Percentiles rank a stretch among this genome's conserved stretches.
These are phyloP conservation scores for Lactarius hatsudake DNA, from an alignment of 768 basidiomycete species.

Conservation along the genomic window DNA sequence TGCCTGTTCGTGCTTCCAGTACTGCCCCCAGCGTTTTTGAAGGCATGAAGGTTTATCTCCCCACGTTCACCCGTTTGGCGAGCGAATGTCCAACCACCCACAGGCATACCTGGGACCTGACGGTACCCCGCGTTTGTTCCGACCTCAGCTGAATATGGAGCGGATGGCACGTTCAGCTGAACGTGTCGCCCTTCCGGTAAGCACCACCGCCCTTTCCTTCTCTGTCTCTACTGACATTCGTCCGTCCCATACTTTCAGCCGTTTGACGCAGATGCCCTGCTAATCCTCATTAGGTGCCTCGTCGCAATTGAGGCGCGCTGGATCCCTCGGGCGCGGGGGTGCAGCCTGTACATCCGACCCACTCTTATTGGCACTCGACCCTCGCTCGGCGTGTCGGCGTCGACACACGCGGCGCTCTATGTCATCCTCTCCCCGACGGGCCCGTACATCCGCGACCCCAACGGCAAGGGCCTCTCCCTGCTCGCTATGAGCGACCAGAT, in stretches of 20 bases:
- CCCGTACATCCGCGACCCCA: constrained; percentile 42
- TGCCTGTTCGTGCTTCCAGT: constrained; percentile 54
- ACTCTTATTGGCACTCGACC: constrained; percentile 56
- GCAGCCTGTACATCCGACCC: constrained; percentile 86
- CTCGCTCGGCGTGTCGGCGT: constrained; percentile 66
- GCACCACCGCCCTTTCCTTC: constrained; percentile 29
- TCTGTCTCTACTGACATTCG: not conserved
- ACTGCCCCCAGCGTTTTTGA: constrained; percentile 60
- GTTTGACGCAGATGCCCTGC: constrained; percentile 47
- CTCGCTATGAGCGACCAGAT: constrained; percentile 45
- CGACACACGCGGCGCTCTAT: constrained; percentile 79
- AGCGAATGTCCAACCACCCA: not conserved
- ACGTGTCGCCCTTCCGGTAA: constrained; percentile 70
- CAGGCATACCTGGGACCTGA: constrained; percentile 71
- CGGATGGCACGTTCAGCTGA: constrained; percentile 68
- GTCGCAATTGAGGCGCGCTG: constrained; percentile 72
- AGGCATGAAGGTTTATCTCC: constrained; percentile 57
- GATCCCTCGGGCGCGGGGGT: constrained; percentile 73
- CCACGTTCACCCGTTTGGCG: not conserved
- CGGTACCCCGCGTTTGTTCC: constrained; percentile 73
- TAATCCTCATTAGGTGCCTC: constrained; percentile 60
- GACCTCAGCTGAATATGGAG: constrained; percentile 82
- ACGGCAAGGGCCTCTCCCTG: constrained; percentile 35
- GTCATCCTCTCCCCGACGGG: constrained; percentile 72
- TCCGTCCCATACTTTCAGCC: constrained; percentile 30